phyloP scores from a whole-genome alignment of 1,284 basidiomycete species.

The Leccinum insolens region DNA sequence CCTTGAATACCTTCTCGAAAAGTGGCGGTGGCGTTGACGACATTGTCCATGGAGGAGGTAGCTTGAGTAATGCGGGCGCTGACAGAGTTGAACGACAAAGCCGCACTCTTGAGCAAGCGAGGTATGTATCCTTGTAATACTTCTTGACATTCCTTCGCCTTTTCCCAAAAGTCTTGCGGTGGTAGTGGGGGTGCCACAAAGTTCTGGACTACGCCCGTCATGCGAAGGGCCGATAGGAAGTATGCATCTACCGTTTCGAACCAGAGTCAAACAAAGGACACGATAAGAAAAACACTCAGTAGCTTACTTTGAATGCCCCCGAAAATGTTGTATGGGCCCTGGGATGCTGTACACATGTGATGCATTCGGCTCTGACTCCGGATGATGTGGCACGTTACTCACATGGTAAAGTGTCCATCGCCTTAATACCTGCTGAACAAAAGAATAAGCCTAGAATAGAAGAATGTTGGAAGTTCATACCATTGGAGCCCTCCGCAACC shows the following conservation, averaged over 20 bases:
- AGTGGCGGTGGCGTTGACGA: slow-evolving; percentile 7
- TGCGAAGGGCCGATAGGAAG: background rate
- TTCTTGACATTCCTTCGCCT: background rate
- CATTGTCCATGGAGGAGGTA: slow-evolving; percentile 3
- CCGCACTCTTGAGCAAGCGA: slow-evolving; percentile 3
- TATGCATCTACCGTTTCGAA: background rate
- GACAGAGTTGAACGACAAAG: background rate
- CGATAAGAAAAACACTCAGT: no score
- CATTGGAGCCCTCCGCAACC: background rate
- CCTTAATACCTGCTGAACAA: background rate
- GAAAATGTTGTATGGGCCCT: background rate
- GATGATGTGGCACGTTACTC: background rate
- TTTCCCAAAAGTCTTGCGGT: slow-evolving; percentile 14
- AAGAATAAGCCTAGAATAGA: background rate
- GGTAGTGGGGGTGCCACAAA: background rate
- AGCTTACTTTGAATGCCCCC: slow-evolving; percentile 2
- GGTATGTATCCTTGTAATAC: slow-evolving; percentile 4
- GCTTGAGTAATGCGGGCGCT: slow-evolving; percentile 1
- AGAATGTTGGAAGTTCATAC: background rate
- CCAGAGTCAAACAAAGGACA: background rate
- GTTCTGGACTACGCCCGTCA: background rate
- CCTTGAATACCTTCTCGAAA: slow-evolving; percentile 7
- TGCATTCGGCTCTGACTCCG: background rate
- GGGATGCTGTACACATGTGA: background rate
- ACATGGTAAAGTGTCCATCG: background rate